Evolutionary conservation across 2,329 filamentous ascomycete species (phyloP), one percentile per base, ranked within the genome.

Genomic region (Myriosclerotinia duriaeana): DNA sequence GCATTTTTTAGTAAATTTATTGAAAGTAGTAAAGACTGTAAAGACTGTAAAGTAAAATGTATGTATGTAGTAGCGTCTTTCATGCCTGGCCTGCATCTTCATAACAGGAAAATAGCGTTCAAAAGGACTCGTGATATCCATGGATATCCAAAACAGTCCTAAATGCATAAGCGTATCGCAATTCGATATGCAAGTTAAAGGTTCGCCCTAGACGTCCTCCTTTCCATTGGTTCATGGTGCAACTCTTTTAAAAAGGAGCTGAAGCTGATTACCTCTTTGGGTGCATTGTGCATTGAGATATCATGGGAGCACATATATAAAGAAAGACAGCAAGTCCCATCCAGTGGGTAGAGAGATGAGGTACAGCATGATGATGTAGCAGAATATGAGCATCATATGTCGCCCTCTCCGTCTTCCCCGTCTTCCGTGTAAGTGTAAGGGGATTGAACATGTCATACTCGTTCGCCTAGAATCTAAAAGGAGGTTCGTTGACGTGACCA

Each of bases 271-370:
- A 20, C 53, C 42, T 22, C 54, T 65, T 65, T 59, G 30, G 34
- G 62, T n/a, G 8, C 34, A 26, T 26, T 6, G 12, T 65, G 53
- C 62, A 65, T 65, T 17, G 53, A 20, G 53, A 38, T 38, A 59
- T 62, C 46, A 65, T 58, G 62, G 62, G 53, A n/a, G 62, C 44
- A 65, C 52, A 50, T 59, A 58, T 58, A 65, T 65, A 65, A 65
- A 38, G 53, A 26, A 59, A 38, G 62, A 30, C 53, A 65, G 17
- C 30, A 20, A 59, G 62, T 65, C 34, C 62, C 62, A 34, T 65
- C 40, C 62, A 52, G 62, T 65, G 52, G 53, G 62, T 65, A 58
- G 62, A 65, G 62, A 38, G 53, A 48, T 40, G 53, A 46, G 53
- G 53, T 50, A 59, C 42, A 50, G 53, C 62, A 59, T 59, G 17